Conservation (phyloP, 176 grass and related monocot species). For the Ensete glaucum region DNA sequence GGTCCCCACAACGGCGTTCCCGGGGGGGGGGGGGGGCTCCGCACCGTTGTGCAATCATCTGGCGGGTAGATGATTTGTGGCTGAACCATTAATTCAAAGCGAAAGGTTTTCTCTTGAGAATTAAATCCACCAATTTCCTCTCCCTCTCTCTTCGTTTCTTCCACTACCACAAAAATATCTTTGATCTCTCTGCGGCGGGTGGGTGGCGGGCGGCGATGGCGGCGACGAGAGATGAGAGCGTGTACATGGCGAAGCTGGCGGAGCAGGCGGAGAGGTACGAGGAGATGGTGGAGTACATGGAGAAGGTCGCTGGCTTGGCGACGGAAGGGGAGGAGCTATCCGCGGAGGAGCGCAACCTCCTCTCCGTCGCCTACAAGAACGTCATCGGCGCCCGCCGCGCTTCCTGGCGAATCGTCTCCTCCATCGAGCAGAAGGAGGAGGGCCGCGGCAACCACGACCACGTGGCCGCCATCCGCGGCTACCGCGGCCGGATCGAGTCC, state of each 20-base stretch:
- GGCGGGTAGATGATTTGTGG: too few relatives aligned
- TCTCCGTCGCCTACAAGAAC: conserved; percentile 98
- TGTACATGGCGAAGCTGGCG: conserved; percentile 93
- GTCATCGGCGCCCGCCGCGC: conserved; percentile 87
- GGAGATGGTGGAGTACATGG: conserved; percentile 99
- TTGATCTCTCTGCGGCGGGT: neutral
- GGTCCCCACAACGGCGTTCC: too few relatives aligned
- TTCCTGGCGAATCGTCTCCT: conserved; percentile 95
- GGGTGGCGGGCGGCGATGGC: conserved; percentile 6
- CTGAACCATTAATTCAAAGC: too few relatives aligned
- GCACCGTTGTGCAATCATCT: too few relatives aligned
- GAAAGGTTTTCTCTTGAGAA: neutral
- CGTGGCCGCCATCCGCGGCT: conserved; percentile 41
- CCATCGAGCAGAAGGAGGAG: conserved; percentile 99
- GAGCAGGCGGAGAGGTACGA: conserved; percentile 99
- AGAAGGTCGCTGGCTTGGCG: conserved; percentile 57
- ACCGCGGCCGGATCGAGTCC: conserved; percentile 70
- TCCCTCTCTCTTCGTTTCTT: neutral
- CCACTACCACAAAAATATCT: neutral
- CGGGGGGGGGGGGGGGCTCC: too few relatives aligned
- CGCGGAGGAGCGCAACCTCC: conserved; percentile 94
- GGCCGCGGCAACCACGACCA: conserved; percentile 51
- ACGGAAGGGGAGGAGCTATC: conserved; percentile 51
- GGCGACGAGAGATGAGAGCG: conserved; percentile 61
- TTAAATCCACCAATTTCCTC: neutral